These are phyloP conservation scores for Hortiboletus campestris DNA, from an alignment of 768 basidiomycete genomes.

Conservation along the genomic window DNA sequence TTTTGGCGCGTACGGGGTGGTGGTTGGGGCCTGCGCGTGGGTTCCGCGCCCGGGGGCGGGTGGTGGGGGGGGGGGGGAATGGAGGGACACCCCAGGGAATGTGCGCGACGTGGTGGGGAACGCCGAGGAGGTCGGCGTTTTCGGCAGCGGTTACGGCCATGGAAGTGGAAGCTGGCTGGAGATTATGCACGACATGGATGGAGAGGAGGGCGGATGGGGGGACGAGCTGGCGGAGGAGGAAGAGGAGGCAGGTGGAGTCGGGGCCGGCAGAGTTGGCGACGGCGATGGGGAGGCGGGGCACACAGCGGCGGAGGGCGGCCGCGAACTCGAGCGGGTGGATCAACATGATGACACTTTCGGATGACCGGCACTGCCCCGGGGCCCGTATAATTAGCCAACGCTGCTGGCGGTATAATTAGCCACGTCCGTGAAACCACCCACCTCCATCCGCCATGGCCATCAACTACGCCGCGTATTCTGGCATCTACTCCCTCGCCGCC, in stretches of 20 bases:
- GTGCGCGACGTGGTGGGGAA: constrained; percentile 45
- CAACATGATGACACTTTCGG: too few relatives aligned
- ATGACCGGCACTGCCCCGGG: too few relatives aligned
- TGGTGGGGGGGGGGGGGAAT: constrained; percentile 54
- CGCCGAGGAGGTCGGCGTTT: constrained; percentile 41
- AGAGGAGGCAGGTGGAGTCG: constrained; percentile 78
- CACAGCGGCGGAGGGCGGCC: constrained; percentile 34
- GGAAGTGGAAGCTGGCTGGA: constrained; percentile 53
- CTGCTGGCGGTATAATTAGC: too few relatives aligned
- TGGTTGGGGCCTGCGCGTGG: too few relatives aligned
- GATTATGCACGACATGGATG: constrained; percentile 65
- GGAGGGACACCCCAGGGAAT: constrained; percentile 59
- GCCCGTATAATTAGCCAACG: too few relatives aligned
- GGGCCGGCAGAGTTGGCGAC: constrained; percentile 82
- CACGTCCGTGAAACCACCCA: too few relatives aligned
- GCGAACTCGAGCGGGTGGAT: constrained; percentile 51
- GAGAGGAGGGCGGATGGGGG: constrained; percentile 45
- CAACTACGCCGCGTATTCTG: constrained; percentile 16
- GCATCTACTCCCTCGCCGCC: constrained; percentile 25
- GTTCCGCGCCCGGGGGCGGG: too few relatives aligned
- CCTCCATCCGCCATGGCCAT: constrained; percentile 1
- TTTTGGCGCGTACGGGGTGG: too few relatives aligned
- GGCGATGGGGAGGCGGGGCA: constrained; percentile 32
- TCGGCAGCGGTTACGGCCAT: constrained; percentile 54
- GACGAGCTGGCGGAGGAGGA: constrained; percentile 51